Percentiles rank a stretch among this genome's conserved stretches.
Evolutionary conservation across 768 basidiomycete genomes (phyloP).

Genomic region (Cystofilobasidium ferigula): DNA sequence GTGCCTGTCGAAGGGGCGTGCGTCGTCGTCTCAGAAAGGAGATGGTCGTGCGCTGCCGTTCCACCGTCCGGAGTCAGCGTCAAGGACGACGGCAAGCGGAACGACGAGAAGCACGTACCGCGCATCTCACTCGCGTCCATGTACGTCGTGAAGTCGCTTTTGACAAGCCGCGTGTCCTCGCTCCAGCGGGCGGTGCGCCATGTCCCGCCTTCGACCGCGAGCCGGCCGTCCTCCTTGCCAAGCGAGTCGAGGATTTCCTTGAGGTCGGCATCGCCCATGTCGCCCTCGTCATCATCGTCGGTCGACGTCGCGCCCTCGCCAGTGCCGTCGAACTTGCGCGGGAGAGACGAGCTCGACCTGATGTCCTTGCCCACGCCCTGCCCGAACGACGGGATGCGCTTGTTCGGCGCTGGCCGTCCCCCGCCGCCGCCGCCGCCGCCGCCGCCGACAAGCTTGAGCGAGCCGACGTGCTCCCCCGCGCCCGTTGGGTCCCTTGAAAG

Average conservation of each 20-base stretch:
- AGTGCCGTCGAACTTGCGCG: constrained; percentile 5
- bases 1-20: constrained; percentile 8
- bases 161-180: constrained; percentile 10
- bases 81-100: neutral
- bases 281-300: constrained; percentile 30
- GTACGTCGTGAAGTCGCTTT: constrained; percentile 30
- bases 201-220: constrained; percentile 27
- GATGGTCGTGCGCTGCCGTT: constrained; percentile 12
- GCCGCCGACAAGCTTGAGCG: constrained; percentile 63
- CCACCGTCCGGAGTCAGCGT: neutral
- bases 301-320: constrained; percentile 24
- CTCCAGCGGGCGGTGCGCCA: constrained; percentile 39
- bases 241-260: constrained; percentile 30
- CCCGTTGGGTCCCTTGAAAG: constrained; percentile 40
- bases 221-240: constrained; percentile 22
- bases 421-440: constrained; percentile 42
- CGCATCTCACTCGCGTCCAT: constrained; percentile 34
- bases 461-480: constrained; percentile 65
- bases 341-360: constrained; percentile 30
- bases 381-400: constrained; percentile 77
- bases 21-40: constrained; percentile 16
- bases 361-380: constrained; percentile 57
- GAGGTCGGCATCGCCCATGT: constrained; percentile 32
- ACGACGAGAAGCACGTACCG: constrained; percentile 25
- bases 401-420: constrained; percentile 6